Conservation (phyloP, 2,329 filamentous ascomycete species). For the Metarhizium robertsii region DNA sequence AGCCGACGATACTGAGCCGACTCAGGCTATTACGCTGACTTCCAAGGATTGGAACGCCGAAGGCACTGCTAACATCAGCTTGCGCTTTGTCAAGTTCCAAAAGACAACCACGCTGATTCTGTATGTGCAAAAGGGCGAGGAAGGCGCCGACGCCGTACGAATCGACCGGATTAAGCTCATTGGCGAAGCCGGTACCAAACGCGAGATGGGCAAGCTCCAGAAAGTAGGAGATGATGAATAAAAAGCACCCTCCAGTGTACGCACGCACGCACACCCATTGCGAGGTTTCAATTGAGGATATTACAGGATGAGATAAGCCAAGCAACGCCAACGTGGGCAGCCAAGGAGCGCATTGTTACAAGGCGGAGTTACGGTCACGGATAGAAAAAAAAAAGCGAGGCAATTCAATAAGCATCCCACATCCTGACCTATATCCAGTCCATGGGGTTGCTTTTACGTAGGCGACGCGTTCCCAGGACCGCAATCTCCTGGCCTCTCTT, state of each 20-base stretch:
- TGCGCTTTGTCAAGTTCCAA: conserved; percentile 97
- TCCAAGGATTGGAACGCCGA: conserved; percentile 74
- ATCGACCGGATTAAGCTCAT: conserved; percentile 72
- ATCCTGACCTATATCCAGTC: background rate
- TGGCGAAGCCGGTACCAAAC: conserved; percentile 84
- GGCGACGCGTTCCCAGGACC: background rate
- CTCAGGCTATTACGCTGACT: conserved; percentile 68
- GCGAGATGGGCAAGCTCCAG: conserved; percentile 88
- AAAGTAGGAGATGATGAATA: conserved; percentile 75
- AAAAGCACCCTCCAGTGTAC: conserved; percentile 1
- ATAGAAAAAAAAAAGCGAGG: background rate
- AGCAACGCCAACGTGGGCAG: background rate
- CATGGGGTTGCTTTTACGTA: background rate
- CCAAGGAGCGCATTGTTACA: background rate
- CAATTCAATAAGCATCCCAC: background rate
- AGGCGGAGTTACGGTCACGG: background rate
- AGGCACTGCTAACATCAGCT: conserved; percentile 59
- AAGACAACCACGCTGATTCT: conserved; percentile 79
- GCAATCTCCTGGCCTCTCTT: too few species aligned
- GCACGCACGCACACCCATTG: background rate
- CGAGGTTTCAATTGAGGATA: background rate
- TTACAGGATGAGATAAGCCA: background rate
- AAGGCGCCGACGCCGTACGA: conserved; percentile 74
- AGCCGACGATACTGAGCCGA: conserved; percentile 74
- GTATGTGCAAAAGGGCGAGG: conserved; percentile 81